Evolutionary conservation across 192 early-diverging fungal species (phyloP).

Genomic region (Coemansia sp.): DNA sequence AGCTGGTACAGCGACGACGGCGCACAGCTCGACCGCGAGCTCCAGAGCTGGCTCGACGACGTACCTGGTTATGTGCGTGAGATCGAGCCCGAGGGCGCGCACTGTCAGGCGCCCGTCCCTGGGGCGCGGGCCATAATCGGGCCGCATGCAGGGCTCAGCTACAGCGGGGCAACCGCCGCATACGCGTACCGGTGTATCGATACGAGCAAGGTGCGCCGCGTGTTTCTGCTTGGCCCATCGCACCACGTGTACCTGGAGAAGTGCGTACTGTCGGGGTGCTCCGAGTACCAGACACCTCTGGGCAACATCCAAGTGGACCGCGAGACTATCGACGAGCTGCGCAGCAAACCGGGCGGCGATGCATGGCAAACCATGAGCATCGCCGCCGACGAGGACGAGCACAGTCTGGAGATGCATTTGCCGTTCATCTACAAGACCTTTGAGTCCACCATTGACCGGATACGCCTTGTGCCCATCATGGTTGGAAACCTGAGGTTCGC

Average conservation of each 20-base stretch:
- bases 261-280: conserved; percentile 76
- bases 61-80: conserved; percentile 26
- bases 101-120: conserved; percentile 15
- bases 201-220: conserved; percentile 58
- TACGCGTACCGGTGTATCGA: conserved; percentile 82
- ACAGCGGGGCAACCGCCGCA: conserved; percentile 87
- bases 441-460: conserved; percentile 56
- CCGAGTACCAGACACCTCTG: conserved; percentile 80
- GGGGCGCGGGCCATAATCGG: conserved; percentile 46
- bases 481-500: conserved; percentile 70
- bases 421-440: conserved; percentile 87
- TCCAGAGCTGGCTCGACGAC: conserved; percentile 35
- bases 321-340: conserved; percentile 60
- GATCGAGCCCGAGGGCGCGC: conserved; percentile 18
- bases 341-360: conserved; percentile 50
- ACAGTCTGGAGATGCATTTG: conserved; percentile 97
- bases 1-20: conserved; percentile 65
- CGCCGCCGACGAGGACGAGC: conserved; percentile 84
- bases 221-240: conserved; percentile 92
- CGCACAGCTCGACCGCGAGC: conserved; percentile 29
- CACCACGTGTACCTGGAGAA: conserved; percentile 82
- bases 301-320: conserved; percentile 76
- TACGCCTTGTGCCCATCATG: conserved; percentile 85
- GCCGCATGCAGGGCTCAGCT: conserved; percentile 86
- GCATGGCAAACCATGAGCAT: conserved; percentile 67